Percentiles rank a stretch among this genome's conserved stretches.
phyloP scores from a whole-genome alignment of 2,329 filamentous ascomycete genomes.

The Hypomyces rosellus region DNA sequence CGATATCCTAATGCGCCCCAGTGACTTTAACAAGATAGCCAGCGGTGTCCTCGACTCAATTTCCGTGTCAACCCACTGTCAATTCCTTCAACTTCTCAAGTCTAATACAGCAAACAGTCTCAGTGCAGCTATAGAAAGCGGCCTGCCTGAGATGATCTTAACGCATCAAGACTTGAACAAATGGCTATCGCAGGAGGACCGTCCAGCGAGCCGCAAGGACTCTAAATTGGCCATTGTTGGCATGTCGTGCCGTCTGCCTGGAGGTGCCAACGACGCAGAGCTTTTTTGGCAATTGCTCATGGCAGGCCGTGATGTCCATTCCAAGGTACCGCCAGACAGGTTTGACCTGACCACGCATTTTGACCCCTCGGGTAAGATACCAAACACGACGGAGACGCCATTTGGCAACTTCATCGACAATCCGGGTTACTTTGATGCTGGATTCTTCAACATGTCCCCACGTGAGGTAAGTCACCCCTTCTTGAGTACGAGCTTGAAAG shows the following conservation, averaged over 20 bases:
- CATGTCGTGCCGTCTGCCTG: slow-evolving; percentile 35
- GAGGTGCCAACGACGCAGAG: slow-evolving; percentile 25
- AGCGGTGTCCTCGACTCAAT: not conserved
- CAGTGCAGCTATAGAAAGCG: not conserved
- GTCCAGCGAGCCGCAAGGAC: not conserved
- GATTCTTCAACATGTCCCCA: slow-evolving; percentile 76
- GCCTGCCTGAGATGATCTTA: not conserved
- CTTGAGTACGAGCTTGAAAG: too few species aligned
- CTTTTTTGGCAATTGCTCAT: slow-evolving; percentile 57
- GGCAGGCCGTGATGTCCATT: slow-evolving; percentile 59
- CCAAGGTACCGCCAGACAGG: slow-evolving; percentile 52
- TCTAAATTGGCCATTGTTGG: slow-evolving; percentile 74
- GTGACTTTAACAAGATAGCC: not conserved
- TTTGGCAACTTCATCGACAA: slow-evolving; percentile 64
- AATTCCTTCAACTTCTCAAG: not conserved
- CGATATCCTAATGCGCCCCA: not conserved
- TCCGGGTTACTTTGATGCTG: slow-evolving; percentile 64
- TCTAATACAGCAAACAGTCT: slow-evolving; percentile 5
- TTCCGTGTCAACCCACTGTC: not conserved
- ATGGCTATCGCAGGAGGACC: not conserved
- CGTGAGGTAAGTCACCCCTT: slow-evolving; percentile 60
- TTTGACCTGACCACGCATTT: slow-evolving; percentile 61
- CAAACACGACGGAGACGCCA: slow-evolving; percentile 60
- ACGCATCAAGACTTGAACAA: not conserved
- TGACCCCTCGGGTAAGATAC: slow-evolving; percentile 57